These are phyloP conservation scores for Elaeis oleifera DNA, from an alignment of 202 grass and related monocot species.

Conservation along the genomic window DNA sequence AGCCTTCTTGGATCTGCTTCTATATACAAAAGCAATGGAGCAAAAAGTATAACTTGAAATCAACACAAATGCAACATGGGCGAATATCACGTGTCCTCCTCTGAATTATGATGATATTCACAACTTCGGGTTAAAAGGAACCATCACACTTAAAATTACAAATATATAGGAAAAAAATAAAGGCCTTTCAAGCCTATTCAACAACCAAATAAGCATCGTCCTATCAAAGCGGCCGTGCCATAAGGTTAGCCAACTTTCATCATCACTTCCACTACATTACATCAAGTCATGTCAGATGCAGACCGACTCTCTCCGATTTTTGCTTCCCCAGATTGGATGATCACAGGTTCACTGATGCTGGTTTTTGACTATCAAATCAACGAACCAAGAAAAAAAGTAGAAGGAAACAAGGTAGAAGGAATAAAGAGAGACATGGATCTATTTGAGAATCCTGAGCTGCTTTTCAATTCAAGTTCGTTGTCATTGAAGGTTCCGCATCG, in stretches of 20 bases:
- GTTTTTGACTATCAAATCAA: neutral
- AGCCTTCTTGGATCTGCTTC: too few relatives aligned
- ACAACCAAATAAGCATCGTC: neutral
- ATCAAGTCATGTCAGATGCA: neutral
- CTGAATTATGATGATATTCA: constrained; percentile 5
- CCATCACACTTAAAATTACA: neutral
- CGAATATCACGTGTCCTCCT: neutral
- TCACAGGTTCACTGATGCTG: neutral
- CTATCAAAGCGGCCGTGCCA: neutral
- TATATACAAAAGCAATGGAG: too few relatives aligned
- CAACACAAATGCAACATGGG: neutral
- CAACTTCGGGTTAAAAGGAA: neutral
- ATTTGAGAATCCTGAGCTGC: constrained; percentile 35
- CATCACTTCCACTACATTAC: constrained; percentile 1
- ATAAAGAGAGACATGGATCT: constrained; percentile 35
- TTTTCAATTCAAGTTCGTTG: constrained; percentile 26
- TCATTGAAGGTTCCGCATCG: constrained; percentile 60
- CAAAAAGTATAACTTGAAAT: too few relatives aligned
- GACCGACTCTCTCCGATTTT: too few relatives aligned
- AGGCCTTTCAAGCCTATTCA: constrained; percentile 1
- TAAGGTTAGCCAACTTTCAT: constrained; percentile 1
- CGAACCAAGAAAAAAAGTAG: constrained; percentile 22
- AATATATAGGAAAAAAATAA: neutral
- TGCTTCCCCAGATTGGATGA: neutral
- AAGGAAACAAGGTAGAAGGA: constrained; percentile 8